Evolutionary conservation across 1,284 basidiomycete genomes (phyloP), one percentile per base, ranked within the genome.

Genomic region (Pyrrhoderma noxium): DNA sequence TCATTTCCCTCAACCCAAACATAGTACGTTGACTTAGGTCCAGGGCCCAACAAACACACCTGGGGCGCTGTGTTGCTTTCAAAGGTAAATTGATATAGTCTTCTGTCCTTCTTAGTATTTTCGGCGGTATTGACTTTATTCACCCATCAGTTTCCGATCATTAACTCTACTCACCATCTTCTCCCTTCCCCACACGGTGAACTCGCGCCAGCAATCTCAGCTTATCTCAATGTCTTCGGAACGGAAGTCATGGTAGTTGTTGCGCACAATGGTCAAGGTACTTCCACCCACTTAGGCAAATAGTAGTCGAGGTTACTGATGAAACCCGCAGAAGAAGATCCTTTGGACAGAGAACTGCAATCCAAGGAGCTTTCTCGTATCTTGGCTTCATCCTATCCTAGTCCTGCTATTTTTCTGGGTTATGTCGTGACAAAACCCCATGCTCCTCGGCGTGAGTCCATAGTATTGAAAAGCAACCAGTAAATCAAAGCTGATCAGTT

Each of bases 231-330:
- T 56, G 73, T 94, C 3, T 89, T 84, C 59, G 92, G 92, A 0
- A 84, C 82, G 0, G 74, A 79, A 47, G 81, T 95, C 19, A 84
- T 86, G 13, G 89, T 94, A 0, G 71, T 95, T 18, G 87, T 95
- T 1, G 80, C 89, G 0, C 93, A 97, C 62, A 96, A 97, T 62
- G 93, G 93, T 2, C 93, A 97, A 76, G 86, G 86, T 84, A 56
- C 19, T 63, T 39, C 37, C 45, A 3, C 21, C 16, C n/a, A 47
- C 41, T 18, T 34, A 53, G 13, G 16, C 11, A 19, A 40, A 5
- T 47, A 19, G 49, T 59, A 13, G 36, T 55, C 37, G 39, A 48
- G 36, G 23, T 13, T 48, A n/a, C 47, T 22, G 22, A 8, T 41
- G 3, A 44, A 36, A 5, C 2, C 25, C 49, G 13, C 62, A 83